Evolutionary conservation across 768 basidiomycete genomes (phyloP).

Genomic region (Naganishia vishniacii): DNA sequence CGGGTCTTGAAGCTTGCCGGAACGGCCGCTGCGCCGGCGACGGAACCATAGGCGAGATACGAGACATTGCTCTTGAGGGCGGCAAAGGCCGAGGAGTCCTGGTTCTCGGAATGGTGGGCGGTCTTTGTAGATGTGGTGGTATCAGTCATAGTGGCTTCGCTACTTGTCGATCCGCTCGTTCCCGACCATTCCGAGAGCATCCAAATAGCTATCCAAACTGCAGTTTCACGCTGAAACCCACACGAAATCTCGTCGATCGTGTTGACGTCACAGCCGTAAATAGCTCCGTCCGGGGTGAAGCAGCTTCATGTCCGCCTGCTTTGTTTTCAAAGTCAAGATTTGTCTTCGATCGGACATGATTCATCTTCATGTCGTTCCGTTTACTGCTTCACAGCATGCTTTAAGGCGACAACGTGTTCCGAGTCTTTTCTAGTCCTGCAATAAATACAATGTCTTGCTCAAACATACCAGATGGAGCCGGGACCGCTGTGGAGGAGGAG

Average conservation of each 20-base stretch:
- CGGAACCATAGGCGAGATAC: slow-evolving; percentile 26
- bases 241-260: not conserved
- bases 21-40: slow-evolving; percentile 16
- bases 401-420: no score
- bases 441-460: slow-evolving; percentile 39
- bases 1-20: slow-evolving; percentile 24
- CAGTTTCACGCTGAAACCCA: slow-evolving; percentile 15
- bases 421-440: no score
- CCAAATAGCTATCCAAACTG: not conserved
- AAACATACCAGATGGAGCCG: slow-evolving; percentile 33
- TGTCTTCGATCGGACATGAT: no score
- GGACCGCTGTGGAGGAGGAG: slow-evolving; percentile 31
- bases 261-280: no score
- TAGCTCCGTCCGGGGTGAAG: not conserved
- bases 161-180: no score
- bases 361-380: no score
- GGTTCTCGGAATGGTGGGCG: not conserved
- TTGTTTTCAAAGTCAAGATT: not conserved
- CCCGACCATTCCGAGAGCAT: no score
- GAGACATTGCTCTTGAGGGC: slow-evolving; percentile 9
- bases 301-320: not conserved
- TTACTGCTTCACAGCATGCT: no score
- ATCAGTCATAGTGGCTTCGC: slow-evolving; percentile 6
- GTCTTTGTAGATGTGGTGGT: not conserved
- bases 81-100: slow-evolving; percentile 8